phyloP scores from a whole-genome alignment of 108 stramenopile species.

The Parmales sp. region DNA sequence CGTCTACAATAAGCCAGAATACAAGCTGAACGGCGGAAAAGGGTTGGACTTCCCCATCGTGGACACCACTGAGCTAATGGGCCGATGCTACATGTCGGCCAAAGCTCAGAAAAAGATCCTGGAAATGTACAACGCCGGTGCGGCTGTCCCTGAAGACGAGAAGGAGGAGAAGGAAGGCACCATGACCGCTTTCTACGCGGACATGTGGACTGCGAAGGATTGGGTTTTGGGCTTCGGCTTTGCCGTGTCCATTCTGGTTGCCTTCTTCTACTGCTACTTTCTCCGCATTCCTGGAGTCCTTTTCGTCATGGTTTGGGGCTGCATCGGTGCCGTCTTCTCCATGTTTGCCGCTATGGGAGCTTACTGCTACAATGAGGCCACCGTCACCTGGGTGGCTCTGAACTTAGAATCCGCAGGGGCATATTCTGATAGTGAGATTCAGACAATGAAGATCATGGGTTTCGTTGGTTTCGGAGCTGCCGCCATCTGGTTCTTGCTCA shows the following conservation, averaged over 20 bases:
- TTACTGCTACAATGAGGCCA: slow-evolving; percentile 33
- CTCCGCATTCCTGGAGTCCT: slow-evolving; percentile 73
- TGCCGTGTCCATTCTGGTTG: slow-evolving; percentile 45
- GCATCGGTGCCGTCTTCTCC: slow-evolving; percentile 49
- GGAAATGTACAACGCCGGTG: slow-evolving; percentile 5
- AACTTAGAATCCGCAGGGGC: slow-evolving; percentile 26
- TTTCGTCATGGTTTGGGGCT: slow-evolving; percentile 61
- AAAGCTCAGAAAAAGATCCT: slow-evolving; percentile 22
- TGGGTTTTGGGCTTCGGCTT: slow-evolving; percentile 74
- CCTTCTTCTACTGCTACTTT: slow-evolving; percentile 56
- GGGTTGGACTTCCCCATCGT: slow-evolving; percentile 42
- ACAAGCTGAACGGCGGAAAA: slow-evolving; percentile 37
- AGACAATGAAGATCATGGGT: slow-evolving; percentile 31
- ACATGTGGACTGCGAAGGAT: slow-evolving; percentile 31
- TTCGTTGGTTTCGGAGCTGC: slow-evolving; percentile 49
- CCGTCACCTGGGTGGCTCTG: slow-evolving; percentile 38
- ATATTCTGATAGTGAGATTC: slow-evolving; percentile 32
- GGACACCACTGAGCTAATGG: neutral
- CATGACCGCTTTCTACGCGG: slow-evolving; percentile 44
- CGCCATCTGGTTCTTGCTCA: slow-evolving; percentile 46
- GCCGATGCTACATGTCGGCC: slow-evolving; percentile 11
- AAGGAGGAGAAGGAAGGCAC: slow-evolving; percentile 20
- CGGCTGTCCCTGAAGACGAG: neutral
- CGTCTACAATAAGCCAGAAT: slow-evolving; percentile 16
- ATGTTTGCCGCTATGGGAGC: slow-evolving; percentile 51